These are phyloP conservation scores for Colletotrichum sp. DNA, from an alignment of 2,329 filamentous ascomycete genomes.

Conservation along the genomic window DNA sequence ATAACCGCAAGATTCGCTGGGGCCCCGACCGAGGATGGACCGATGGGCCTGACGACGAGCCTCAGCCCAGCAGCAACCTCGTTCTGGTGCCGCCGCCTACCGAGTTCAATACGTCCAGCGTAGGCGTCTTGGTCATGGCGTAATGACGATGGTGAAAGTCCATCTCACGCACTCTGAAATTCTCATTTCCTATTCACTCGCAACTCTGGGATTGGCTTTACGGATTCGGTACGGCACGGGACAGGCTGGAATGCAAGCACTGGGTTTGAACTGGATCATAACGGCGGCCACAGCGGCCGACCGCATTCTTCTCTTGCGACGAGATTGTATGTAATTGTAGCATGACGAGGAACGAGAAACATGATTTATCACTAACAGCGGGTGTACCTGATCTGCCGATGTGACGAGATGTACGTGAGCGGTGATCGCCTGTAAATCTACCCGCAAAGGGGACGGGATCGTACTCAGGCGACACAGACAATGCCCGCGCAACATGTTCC, in stretches of 20 bases:
- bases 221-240: not conserved
- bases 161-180: not conserved
- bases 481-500: not conserved
- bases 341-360: slow-evolving; percentile 14
- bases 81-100: slow-evolving; percentile 2
- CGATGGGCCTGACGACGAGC: slow-evolving; percentile 49
- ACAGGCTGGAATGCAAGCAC: not conserved
- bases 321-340: slow-evolving; percentile 16
- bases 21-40: slow-evolving; percentile 72
- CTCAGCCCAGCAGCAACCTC: slow-evolving; percentile 9
- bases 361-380: not conserved
- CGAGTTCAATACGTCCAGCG: slow-evolving; percentile 1
- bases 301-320: not conserved
- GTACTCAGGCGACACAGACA: not conserved
- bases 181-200: not conserved
- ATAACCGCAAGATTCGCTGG: slow-evolving; percentile 65
- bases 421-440: not conserved
- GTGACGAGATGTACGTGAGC: not conserved
- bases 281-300: not conserved
- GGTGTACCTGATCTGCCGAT: not conserved
- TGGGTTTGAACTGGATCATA: not conserved
- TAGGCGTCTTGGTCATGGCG: slow-evolving; percentile 21
- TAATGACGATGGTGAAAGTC: not conserved
- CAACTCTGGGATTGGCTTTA: not conserved
- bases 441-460: not conserved